These are phyloP conservation scores for Arthrobotrys pseudoclavata DNA, from an alignment of 2,329 filamentous ascomycete species.

Conservation along the genomic window DNA sequence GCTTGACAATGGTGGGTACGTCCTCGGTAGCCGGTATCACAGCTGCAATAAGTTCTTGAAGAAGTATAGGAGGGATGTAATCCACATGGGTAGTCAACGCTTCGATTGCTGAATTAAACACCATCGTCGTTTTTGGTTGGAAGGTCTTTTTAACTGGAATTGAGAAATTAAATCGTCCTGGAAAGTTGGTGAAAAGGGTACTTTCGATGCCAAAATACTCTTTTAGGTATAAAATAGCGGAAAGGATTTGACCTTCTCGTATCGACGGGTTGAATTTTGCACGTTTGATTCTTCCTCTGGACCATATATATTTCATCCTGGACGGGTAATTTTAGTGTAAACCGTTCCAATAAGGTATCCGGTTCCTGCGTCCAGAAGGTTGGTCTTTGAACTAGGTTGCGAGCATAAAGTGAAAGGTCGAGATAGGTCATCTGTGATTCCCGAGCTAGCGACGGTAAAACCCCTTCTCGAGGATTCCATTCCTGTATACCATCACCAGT, in stretches of 20 bases:
- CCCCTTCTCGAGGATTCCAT: not conserved
- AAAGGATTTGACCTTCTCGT: not conserved
- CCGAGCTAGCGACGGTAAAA: not conserved
- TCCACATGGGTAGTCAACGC: not conserved
- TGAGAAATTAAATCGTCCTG: not conserved
- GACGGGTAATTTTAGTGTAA: not conserved
- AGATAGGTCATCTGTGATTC: not conserved
- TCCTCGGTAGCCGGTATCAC: not conserved
- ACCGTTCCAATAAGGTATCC: not conserved
- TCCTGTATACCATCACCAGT: not conserved
- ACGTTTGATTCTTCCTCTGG: not conserved
- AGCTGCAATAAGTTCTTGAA: not conserved
- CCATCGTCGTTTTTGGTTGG: not conserved
- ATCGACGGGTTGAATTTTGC: not conserved
- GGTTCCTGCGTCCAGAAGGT: not conserved
- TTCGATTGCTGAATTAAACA: not conserved
- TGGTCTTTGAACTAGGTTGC: not conserved
- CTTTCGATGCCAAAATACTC: not conserved
- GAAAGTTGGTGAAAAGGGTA: not conserved
- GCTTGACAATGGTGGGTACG: not conserved
- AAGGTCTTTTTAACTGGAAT: not conserved
- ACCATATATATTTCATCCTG: slow-evolving; percentile 16
- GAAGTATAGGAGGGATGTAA: not conserved
- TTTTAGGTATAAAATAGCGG: not conserved
- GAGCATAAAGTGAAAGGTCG: not conserved